phyloP scores from a whole-genome alignment of 768 basidiomycete genomes.

The Pleurotus platypus region DNA sequence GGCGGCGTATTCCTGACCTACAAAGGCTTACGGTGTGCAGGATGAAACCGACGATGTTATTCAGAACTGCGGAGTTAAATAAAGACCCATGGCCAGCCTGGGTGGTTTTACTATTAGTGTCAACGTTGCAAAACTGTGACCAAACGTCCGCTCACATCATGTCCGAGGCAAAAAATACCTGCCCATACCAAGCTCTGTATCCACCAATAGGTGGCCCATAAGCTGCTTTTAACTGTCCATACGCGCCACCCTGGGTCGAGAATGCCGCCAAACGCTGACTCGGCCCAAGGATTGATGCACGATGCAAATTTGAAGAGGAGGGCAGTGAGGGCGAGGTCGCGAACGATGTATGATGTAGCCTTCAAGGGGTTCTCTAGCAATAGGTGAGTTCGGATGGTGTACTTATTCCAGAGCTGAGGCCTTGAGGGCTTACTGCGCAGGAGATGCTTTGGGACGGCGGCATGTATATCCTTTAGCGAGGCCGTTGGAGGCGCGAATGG shows the following conservation, averaged over 20 bases:
- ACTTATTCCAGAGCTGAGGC: background rate
- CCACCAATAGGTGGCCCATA: constrained; percentile 50
- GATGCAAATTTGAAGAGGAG: constrained; percentile 41
- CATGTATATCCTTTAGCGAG: constrained; percentile 50
- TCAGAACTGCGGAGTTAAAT: constrained; percentile 29
- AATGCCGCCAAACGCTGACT: constrained; percentile 34
- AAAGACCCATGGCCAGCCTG: constrained; percentile 42
- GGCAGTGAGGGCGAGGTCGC: constrained; percentile 39
- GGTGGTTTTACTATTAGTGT: no score
- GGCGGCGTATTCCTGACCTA: no score
- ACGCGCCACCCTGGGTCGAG: constrained; percentile 28
- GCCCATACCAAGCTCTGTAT: constrained; percentile 48
- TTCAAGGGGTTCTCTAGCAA: constrained; percentile 30
- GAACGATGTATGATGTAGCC: constrained; percentile 36
- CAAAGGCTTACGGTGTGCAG: constrained; percentile 33
- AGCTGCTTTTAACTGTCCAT: constrained; percentile 21
- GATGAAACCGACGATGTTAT: constrained; percentile 44
- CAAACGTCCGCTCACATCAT: constrained; percentile 19
- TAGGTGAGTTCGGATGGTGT: no score
- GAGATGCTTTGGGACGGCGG: constrained; percentile 51
- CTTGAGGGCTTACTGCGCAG: constrained; percentile 29
- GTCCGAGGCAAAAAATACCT: constrained; percentile 47
- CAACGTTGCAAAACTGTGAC: no score
- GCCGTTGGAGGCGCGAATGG: constrained; percentile 49
- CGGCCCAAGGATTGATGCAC: constrained; percentile 37